Evolutionary conservation across 495 filamentous ascomycete species (phyloP), one percentile per base, ranked within the genome.

Genomic region (Hyaloscypha bicolor): DNA sequence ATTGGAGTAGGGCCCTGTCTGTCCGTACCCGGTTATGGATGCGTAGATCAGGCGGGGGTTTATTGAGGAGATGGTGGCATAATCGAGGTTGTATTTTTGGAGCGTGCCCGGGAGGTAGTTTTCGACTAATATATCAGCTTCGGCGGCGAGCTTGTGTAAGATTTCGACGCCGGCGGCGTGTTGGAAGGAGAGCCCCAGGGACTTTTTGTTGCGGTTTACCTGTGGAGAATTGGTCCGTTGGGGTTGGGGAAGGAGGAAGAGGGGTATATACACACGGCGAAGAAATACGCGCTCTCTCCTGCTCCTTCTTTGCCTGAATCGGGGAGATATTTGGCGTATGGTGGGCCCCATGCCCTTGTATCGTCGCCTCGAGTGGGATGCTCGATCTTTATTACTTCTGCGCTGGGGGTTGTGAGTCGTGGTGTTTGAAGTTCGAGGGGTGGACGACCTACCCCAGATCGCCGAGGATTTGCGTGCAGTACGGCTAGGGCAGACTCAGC

Each of bases 131-230:
- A 99, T 89, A 77, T 99, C 95, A 69, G 91, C 94, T 73, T 91
- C 86, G 64, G 89, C 86, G 16, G 87, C 95, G 0, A 99, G 86
- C 69, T 87, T 86, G 77, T 96, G 93, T 2, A 99, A 81, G 62
- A 99, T 93, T 9, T 90, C 86, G 16, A 96, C 90, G 2, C 95
- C 95, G 0, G 88, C 85, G 16, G 86, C 83, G 69, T 95, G 89
- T 64, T 93, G 89, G 72, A 98, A 99, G 1, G 94, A 97, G 4
- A 99, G 83, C 5, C 88, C 95, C 29, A 99, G 74, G 2, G 95
- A 98, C 73, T 93, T 97, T 76, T 99, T 99, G 79, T 99, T 99
- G 56, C 95, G 91, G 76, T 97, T 97, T 25, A 94, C 91, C 91
- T 95, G 22, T 4, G 16, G 16, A 6, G 32, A 33, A 55, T 8